These are phyloP conservation scores for Pisolithus thermaeus DNA, from an alignment of 1,284 basidiomycete species.

Conservation along the genomic window DNA sequence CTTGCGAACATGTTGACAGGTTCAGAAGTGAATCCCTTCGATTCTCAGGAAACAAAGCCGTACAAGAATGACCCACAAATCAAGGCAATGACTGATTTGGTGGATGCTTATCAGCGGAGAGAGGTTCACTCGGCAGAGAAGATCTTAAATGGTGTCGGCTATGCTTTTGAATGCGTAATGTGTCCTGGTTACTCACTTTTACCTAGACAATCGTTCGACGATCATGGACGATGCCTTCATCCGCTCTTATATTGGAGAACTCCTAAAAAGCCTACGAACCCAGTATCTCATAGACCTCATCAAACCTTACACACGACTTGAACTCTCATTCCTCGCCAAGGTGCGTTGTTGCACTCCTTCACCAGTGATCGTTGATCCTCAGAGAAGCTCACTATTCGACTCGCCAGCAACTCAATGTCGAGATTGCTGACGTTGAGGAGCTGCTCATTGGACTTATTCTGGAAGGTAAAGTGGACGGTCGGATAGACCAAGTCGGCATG, in stretches of 20 bases:
- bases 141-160: constrained; percentile 72
- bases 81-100: constrained; percentile 95
- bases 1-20: constrained; percentile 98
- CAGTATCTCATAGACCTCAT: constrained; percentile 97
- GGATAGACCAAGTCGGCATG: constrained; percentile 94
- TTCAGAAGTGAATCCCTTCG: constrained; percentile 98
- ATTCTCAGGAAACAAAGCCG: constrained; percentile 99
- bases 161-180: not conserved
- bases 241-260: constrained; percentile 88
- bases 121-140: constrained; percentile 96
- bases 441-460: constrained; percentile 91
- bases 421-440: constrained; percentile 84
- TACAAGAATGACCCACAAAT: constrained; percentile 98
- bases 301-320: constrained; percentile 92
- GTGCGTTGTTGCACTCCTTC: constrained; percentile 33
- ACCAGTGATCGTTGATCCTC: no score
- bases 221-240: constrained; percentile 97
- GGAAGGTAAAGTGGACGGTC: constrained; percentile 91
- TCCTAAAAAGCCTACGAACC: constrained; percentile 87
- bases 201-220: constrained; percentile 81
- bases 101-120: constrained; percentile 91
- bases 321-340: constrained; percentile 87
- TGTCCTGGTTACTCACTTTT: not conserved
- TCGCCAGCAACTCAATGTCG: constrained; percentile 85
- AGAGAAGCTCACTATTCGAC: constrained; percentile 2